A percentile compares a stretch with the other conserved stretches of the same genome.
Evolutionary conservation across 2,329 filamentous ascomycete genomes (phyloP).

Genomic region (Calonectria naviculata): DNA sequence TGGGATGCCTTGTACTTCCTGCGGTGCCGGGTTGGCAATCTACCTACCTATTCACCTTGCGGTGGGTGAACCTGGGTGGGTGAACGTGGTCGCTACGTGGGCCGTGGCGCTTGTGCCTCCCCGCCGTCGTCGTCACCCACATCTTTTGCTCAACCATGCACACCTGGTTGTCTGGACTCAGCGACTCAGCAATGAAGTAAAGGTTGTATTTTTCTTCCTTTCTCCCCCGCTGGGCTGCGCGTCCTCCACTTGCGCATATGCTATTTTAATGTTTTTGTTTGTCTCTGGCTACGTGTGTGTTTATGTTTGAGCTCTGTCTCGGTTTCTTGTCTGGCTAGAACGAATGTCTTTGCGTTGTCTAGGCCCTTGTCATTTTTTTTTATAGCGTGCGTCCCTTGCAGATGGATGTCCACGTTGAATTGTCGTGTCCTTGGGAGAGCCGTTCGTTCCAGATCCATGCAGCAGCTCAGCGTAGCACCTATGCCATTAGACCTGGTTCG

Average conservation of each 20-base stretch:
- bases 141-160: not conserved
- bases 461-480: not conserved
- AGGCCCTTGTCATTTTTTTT: not conserved
- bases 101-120: not conserved
- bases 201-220: not conserved
- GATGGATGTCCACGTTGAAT: slow-evolving; percentile 12
- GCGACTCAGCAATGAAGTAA: not conserved
- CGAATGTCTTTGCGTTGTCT: slow-evolving; percentile 3
- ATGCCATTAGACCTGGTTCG: not conserved
- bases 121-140: slow-evolving; percentile 13
- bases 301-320: slow-evolving; percentile 1
- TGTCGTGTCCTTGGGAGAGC: slow-evolving; percentile 12
- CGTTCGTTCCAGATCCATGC: slow-evolving; percentile 17
- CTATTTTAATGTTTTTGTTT: not conserved
- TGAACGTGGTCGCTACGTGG: slow-evolving; percentile 2
- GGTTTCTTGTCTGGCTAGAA: slow-evolving; percentile 1
- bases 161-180: not conserved
- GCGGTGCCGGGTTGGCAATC: not conserved
- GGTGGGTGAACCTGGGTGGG: slow-evolving; percentile 1
- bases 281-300: not conserved
- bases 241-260: not conserved
- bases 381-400: slow-evolving; percentile 14
- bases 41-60: not conserved
- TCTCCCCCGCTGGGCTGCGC: not conserved
- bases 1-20: not conserved